Evolutionary conservation across 306 rosid genomes (phyloP), one percentile per base, ranked within the genome.

Genomic region (Dryas drummondii): DNA sequence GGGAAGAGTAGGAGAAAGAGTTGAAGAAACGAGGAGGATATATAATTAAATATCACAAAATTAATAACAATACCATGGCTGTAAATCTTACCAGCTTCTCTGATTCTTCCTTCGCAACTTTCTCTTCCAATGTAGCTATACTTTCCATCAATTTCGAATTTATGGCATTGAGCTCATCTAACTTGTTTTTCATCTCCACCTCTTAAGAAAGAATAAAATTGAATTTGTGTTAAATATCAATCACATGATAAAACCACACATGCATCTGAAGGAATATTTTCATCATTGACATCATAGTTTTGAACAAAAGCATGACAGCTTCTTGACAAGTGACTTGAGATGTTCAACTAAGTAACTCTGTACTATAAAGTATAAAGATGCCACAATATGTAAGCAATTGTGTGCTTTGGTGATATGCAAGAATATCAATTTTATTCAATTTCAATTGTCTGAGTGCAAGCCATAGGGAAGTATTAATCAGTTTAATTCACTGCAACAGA

Each of bases 31-130:
- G 5, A 74, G 40, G 52, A 68, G 17, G 56, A 37, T 40, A 65
- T 22, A 44, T 61, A 70, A n/a, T 16, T 61, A 32, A 32, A 22
- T 5, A 79, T 54, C 68, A 70, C 32, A 37, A 7, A 52, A 69
- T 78, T 84, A 66, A 76, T 71, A 59, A 49, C 61, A 76, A 50
- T 54, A 64, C 56, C 54, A 32, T 27, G 62, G 64, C 62, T 32
- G 8, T 68, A 17, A 78, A 61, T 9, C 86, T 72, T 86, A 94
- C 98, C 97, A 86, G 42, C 79, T 88, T 91, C 47, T 87, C 87
- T 6, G 87, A 86, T 83, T 91, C 91, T 84, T 90, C 93, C 71
- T 87, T 90, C 0, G 73, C 75, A 50, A 83, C 56, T 82, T 75
- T 90, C 76, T 87, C 93, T 85, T 91, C 89, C 50, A 91, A 74